Evolutionary conservation across 805 yeast species (phyloP).

Genomic region (Isabelozyma rhagii): DNA sequence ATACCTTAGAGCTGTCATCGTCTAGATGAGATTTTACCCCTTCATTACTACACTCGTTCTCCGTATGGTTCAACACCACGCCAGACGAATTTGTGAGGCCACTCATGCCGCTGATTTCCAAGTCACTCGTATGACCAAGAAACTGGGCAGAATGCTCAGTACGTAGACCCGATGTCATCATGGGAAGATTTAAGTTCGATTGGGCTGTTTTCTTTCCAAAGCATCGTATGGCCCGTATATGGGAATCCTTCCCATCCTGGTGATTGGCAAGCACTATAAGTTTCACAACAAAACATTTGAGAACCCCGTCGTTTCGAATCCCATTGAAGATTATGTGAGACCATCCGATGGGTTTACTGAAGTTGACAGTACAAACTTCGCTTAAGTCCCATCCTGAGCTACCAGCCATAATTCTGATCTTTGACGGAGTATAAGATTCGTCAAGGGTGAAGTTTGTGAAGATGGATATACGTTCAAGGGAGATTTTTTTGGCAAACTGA

Average conservation of each 20-base stretch:
- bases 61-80: constrained; percentile 23
- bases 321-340: constrained; percentile 58
- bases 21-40: constrained; percentile 10
- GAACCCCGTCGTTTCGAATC: constrained; percentile 49
- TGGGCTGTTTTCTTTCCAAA: constrained; percentile 35
- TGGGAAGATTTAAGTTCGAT: constrained; percentile 13
- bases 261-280: constrained; percentile 71
- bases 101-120: constrained; percentile 17
- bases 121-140: not conserved
- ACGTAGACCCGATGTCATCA: not conserved
- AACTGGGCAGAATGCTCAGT: not conserved
- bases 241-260: constrained; percentile 96
- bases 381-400: constrained; percentile 66
- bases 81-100: constrained; percentile 23
- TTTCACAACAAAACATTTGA: constrained; percentile 66
- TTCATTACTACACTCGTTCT: constrained; percentile 5
- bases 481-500: constrained; percentile 75
- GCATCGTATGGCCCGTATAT: constrained; percentile 69
- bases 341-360: constrained; percentile 79
- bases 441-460: constrained; percentile 71
- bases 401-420: constrained; percentile 65
- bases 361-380: constrained; percentile 58
- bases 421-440: constrained; percentile 90
- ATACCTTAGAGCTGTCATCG: constrained; percentile 20
- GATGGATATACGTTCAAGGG: constrained; percentile 63